A percentile compares a stretch with the other conserved stretches of the same genome.
These are phyloP conservation scores for Pseudocercospora eumusae DNA, from an alignment of 2,329 filamentous ascomycete genomes.

Conservation along the genomic window DNA sequence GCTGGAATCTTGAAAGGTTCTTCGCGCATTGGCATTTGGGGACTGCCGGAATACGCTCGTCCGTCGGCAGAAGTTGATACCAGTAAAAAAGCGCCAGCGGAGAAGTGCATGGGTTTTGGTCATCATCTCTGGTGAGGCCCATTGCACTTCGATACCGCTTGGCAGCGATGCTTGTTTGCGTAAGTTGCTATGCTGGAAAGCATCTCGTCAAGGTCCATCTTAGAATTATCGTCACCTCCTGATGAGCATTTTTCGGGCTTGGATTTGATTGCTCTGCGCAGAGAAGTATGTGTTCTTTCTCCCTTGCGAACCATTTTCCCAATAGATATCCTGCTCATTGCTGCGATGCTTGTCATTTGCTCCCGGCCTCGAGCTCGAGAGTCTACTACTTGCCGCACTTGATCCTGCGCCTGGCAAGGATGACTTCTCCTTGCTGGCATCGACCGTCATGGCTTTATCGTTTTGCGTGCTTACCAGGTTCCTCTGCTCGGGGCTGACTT, in stretches of 20 bases:
- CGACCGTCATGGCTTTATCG: not conserved
- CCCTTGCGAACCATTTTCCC: not conserved
- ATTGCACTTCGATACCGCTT: not conserved
- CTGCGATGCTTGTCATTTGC: not conserved
- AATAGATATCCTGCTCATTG: not conserved
- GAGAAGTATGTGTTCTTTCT: not conserved
- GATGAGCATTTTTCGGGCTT: not conserved
- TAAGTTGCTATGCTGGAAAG: conserved; percentile 33
- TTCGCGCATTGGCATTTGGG: not conserved
- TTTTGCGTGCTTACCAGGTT: conserved; percentile 4
- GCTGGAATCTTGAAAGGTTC: not conserved
- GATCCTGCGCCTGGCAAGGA: not conserved
- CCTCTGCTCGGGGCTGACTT: conserved; percentile 9
- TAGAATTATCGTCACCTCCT: not conserved
- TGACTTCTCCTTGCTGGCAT: not conserved
- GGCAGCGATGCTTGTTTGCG: conserved; percentile 13
- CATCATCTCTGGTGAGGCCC: not conserved
- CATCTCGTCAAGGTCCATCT: conserved; percentile 37
- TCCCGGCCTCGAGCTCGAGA: not conserved
- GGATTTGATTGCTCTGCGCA: not conserved
- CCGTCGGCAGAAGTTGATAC: not conserved
- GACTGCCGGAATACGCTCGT: not conserved
- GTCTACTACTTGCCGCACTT: not conserved
- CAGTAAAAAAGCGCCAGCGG: not conserved
- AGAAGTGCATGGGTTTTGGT: not conserved